Percentiles rank a stretch among this genome's conserved stretches.
These are phyloP conservation scores for Triticum dicoccoides DNA, from an alignment of 176 grass and related monocot genomes.

Conservation along the genomic window DNA sequence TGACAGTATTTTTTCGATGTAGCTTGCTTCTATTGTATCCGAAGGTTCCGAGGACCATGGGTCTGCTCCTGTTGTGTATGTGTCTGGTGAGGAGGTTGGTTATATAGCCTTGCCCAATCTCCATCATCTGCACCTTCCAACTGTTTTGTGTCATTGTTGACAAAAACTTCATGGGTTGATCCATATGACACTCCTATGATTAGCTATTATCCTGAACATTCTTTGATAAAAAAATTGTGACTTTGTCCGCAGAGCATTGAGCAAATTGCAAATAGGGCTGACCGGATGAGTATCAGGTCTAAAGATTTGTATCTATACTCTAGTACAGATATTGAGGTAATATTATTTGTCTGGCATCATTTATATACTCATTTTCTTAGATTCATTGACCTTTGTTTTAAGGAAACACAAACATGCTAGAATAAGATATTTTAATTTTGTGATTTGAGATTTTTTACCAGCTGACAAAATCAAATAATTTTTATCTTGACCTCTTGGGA, in stretches of 20 bases:
- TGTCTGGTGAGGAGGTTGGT: slow-evolving; percentile 96
- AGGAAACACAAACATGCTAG: background rate
- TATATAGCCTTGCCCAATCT: slow-evolving; percentile 27
- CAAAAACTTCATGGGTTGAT: background rate
- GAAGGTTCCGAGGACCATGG: slow-evolving; percentile 30
- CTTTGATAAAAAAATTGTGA: slow-evolving; percentile 24
- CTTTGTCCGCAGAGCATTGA: slow-evolving; percentile 67
- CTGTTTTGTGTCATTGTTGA: slow-evolving; percentile 11
- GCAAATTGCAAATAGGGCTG: slow-evolving; percentile 91
- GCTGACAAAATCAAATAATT: slow-evolving; percentile 1
- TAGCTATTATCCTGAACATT: slow-evolving; percentile 6
- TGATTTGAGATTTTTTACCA: slow-evolving; percentile 7
- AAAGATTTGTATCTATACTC: slow-evolving; percentile 85
- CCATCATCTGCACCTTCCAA: background rate
- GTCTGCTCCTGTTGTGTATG: slow-evolving; percentile 74
- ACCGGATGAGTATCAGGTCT: slow-evolving; percentile 76
- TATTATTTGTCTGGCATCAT: slow-evolving; percentile 6
- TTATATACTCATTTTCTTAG: slow-evolving; percentile 16
- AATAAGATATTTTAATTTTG: background rate
- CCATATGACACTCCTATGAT: background rate
- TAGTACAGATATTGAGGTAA: slow-evolving; percentile 91
- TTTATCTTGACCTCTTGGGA: slow-evolving; percentile 6
- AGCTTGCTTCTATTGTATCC: slow-evolving; percentile 77
- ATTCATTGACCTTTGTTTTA: background rate
- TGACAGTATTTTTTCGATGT: slow-evolving; percentile 19